Percentiles rank a stretch among this genome's conserved stretches.
phyloP scores from a whole-genome alignment of 2,329 filamentous ascomycete species.

The Nakataea oryzae region DNA sequence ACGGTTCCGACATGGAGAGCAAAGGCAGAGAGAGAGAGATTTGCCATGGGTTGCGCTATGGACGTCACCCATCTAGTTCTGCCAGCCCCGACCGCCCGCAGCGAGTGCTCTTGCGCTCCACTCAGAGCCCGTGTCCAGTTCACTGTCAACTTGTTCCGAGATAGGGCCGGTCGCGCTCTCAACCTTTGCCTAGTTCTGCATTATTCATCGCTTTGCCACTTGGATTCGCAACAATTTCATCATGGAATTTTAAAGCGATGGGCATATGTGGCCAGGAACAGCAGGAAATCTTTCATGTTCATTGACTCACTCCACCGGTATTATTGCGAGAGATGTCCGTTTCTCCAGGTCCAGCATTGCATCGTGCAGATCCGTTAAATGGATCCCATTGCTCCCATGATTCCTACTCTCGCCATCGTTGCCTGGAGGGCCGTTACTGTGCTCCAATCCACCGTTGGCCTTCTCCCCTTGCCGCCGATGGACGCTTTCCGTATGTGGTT shows the following conservation, averaged over 20 bases:
- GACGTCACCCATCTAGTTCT: neutral
- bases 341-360: neutral
- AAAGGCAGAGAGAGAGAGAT: too few relatives aligned
- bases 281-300: neutral
- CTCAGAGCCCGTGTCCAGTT: neutral
- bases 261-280: too few relatives aligned
- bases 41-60: neutral
- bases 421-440: neutral
- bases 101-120: neutral
- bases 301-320: neutral
- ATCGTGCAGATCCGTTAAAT: neutral
- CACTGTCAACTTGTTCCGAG: too few relatives aligned
- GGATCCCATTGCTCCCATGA: neutral
- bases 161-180: too few relatives aligned
- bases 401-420: neutral
- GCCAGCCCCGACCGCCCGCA: neutral
- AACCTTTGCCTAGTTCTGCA: too few relatives aligned
- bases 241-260: too few relatives aligned
- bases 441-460: neutral
- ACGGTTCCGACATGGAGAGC: neutral
- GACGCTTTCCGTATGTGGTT: conserved; percentile 19
- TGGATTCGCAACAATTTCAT: too few relatives aligned
- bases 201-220: too few relatives aligned
- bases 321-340: neutral
- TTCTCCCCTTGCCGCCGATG: conserved; percentile 13